A percentile compares a stretch with the other conserved stretches of the same genome.
These are phyloP conservation scores for Arthrobotrys entomopaga DNA, from an alignment of 2,329 filamentous ascomycete species.

Conservation along the genomic window DNA sequence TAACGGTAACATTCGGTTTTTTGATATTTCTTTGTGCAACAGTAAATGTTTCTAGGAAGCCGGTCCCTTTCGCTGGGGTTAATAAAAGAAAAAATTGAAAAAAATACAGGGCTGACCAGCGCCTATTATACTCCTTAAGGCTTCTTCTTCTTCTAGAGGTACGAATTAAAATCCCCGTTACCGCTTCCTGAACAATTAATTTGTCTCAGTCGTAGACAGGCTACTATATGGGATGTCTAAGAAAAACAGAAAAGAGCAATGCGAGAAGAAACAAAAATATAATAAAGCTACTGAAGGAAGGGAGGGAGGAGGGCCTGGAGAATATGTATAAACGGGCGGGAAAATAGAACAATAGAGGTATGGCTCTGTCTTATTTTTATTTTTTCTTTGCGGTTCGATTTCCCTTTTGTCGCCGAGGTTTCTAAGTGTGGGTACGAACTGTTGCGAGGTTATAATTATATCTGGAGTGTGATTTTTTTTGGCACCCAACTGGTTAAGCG, in stretches of 20 bases:
- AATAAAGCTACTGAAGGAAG: constrained; percentile 17
- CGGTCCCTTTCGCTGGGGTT: constrained; percentile 17
- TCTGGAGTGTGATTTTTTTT: constrained; percentile 23
- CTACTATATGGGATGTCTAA: neutral
- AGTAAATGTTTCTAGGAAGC: constrained; percentile 20
- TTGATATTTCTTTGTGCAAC: neutral
- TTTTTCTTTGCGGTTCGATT: constrained; percentile 19
- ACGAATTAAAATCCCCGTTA: constrained; percentile 1
- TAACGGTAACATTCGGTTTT: constrained; percentile 35
- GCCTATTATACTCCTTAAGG: constrained; percentile 30
- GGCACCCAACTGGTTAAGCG: constrained; percentile 52
- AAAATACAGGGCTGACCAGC: constrained; percentile 36
- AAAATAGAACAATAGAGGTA: neutral
- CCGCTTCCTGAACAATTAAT: neutral
- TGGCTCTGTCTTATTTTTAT: constrained; percentile 17
- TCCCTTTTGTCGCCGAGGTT: constrained; percentile 42
- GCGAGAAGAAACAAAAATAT: constrained; percentile 6
- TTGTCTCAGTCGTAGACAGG: constrained; percentile 16
- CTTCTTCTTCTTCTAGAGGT: constrained; percentile 5
- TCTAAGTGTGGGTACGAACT: constrained; percentile 29
- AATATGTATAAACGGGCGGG: constrained; percentile 16
- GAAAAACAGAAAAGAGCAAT: constrained; percentile 7
- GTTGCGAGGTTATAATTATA: constrained; percentile 50
- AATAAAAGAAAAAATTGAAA: neutral
- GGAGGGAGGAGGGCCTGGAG: constrained; percentile 18